A percentile compares a stretch with the other conserved stretches of the same genome.
Conservation (phyloP, 1,284 basidiomycete genomes). For the Cutaneotrichosporon sp. region DNA sequence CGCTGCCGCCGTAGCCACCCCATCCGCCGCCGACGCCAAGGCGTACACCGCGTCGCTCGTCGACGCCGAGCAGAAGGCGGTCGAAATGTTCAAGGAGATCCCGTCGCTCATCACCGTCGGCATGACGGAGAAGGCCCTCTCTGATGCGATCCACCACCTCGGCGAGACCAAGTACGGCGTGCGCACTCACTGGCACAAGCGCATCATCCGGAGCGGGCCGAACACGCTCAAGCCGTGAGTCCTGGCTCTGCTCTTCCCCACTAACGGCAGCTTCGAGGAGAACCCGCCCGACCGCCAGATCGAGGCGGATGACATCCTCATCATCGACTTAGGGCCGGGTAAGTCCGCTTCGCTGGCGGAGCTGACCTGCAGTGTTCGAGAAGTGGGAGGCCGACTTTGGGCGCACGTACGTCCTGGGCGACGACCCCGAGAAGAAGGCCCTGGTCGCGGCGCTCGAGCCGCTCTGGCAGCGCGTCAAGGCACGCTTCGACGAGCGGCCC, state of each 20-base stretch:
- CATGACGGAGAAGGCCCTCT: conserved; percentile 21
- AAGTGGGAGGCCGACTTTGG: conserved; percentile 27
- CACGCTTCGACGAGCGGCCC: conserved; percentile 14
- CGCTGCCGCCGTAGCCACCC: neutral
- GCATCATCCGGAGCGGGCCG: conserved; percentile 20
- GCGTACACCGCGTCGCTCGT: conserved; percentile 18
- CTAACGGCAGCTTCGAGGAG: conserved; percentile 18
- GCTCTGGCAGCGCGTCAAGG: conserved; percentile 19
- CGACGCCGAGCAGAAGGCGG: conserved; percentile 20
- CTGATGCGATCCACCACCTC: conserved; percentile 24
- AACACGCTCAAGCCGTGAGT: conserved; percentile 21
- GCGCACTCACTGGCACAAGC: conserved; percentile 27
- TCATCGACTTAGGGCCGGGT: conserved; percentile 23
- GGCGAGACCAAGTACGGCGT: conserved; percentile 17
- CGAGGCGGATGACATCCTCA: conserved; percentile 22
- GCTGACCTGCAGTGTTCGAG: conserved; percentile 18
- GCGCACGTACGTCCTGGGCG: conserved; percentile 25
- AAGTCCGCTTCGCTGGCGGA: neutral
- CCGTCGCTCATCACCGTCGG: conserved; percentile 18
- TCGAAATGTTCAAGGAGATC: conserved; percentile 22
- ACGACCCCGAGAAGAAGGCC: conserved; percentile 17
- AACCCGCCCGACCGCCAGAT: conserved; percentile 23
- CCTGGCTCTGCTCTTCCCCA: neutral
- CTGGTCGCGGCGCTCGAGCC: conserved; percentile 24
- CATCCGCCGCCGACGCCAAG: conserved; percentile 9